Evolutionary conservation across 306 rosid species (phyloP).

Genomic region (Prunus padus): DNA sequence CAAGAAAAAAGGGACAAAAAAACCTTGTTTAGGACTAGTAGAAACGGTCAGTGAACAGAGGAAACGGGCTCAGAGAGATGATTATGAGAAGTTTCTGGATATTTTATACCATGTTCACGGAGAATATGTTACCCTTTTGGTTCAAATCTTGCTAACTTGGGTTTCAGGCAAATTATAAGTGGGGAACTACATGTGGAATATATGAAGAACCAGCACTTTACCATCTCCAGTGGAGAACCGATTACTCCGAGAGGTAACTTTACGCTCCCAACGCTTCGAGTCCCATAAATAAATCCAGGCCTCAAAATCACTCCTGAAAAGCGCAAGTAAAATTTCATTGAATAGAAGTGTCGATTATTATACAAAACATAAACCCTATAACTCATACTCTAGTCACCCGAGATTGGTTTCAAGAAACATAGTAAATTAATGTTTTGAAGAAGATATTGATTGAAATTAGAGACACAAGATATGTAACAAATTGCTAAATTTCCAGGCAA

Average conservation of each 20-base stretch:
- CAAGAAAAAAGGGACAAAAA: background rate
- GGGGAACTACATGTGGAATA: background rate
- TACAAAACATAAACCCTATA: background rate
- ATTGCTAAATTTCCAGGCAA: background rate
- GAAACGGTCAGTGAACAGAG: too few species aligned
- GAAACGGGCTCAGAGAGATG: background rate
- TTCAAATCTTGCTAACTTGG: background rate
- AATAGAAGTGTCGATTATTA: background rate
- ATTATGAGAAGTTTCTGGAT: background rate
- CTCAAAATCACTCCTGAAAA: constrained; percentile 89
- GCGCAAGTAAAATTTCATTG: constrained; percentile 4
- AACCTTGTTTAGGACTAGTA: background rate
- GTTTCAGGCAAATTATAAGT: background rate
- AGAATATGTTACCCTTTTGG: background rate
- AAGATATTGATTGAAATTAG: background rate
- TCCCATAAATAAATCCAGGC: constrained; percentile 94
- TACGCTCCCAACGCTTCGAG: constrained; percentile 78
- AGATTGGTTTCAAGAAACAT: background rate
- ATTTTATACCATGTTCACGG: background rate
- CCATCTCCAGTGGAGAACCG: constrained; percentile 91
- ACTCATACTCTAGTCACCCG: background rate
- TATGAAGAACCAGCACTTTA: constrained; percentile 30
- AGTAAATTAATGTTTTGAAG: background rate
- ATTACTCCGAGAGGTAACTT: constrained; percentile 79
- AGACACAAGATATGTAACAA: background rate